Percentiles rank a stretch among this genome's conserved stretches.
phyloP scores from a whole-genome alignment of 169 alveolate genomes.

The Cryptosporidium ubiquitum region DNA sequence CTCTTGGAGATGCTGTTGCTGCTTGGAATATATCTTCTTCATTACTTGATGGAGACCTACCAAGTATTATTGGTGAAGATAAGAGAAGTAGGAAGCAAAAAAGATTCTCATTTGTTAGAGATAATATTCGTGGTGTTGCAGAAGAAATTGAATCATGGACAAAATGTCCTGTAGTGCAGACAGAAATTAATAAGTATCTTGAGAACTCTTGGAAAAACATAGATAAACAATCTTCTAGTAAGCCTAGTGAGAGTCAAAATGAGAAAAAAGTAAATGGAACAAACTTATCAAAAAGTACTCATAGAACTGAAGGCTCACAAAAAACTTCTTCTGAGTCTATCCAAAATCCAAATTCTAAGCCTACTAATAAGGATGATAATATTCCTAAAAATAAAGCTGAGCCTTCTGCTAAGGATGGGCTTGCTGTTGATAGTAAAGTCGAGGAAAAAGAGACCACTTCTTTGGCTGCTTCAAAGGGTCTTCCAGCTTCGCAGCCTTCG shows the following conservation, averaged over 20 bases:
- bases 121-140: constrained; percentile 72
- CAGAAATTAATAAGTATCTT: constrained; percentile 42
- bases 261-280: background rate
- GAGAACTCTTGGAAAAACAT: constrained; percentile 65
- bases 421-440: background rate
- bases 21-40: constrained; percentile 52
- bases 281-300: background rate
- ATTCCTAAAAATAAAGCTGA: background rate
- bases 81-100: constrained; percentile 63
- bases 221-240: constrained; percentile 4
- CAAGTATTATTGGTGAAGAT: constrained; percentile 70
- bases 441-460: background rate
- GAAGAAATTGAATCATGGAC: constrained; percentile 75
- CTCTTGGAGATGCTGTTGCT: constrained; percentile 66
- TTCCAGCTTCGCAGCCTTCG: background rate
- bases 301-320: background rate
- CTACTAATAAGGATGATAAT: background rate
- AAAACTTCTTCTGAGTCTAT: background rate
- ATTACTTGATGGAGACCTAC: constrained; percentile 48
- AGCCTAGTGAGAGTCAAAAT: background rate
- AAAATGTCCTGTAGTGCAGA: constrained; percentile 67
- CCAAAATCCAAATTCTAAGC: background rate
- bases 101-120: constrained; percentile 71
- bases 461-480: background rate
- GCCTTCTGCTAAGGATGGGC: background rate